Evolutionary conservation across 2,329 filamentous ascomycete genomes (phyloP).

Genomic region (Aureobasidium pullulans): DNA sequence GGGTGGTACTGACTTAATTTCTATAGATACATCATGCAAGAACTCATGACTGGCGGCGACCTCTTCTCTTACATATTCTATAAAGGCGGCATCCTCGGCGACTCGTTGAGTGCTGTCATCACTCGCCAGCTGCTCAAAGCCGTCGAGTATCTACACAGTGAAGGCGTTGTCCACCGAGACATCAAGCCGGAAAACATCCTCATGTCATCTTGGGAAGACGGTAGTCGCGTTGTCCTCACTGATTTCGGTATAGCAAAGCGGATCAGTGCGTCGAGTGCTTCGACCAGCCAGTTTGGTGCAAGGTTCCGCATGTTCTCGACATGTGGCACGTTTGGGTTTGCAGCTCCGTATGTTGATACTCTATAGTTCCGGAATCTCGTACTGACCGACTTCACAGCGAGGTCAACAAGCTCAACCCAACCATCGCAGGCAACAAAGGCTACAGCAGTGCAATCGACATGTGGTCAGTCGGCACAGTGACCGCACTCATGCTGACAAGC

Average conservation of each 20-base stretch:
- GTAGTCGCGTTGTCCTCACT: conserved; percentile 49
- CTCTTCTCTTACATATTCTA: conserved; percentile 52
- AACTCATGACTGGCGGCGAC: conserved; percentile 53
- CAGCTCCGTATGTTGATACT: conserved; percentile 46
- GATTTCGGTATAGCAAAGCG: conserved; percentile 53
- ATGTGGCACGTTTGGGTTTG: conserved; percentile 51
- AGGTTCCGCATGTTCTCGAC: conserved; percentile 44
- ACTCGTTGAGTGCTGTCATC: conserved; percentile 48
- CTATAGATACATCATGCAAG: conserved; percentile 52
- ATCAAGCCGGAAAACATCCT: conserved; percentile 57
- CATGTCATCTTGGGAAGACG: conserved; percentile 45
- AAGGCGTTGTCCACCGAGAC: conserved; percentile 53
- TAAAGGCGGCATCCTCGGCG: conserved; percentile 39
- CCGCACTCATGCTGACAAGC: conserved; percentile 45
- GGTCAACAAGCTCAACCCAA: conserved; percentile 28
- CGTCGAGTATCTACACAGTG: conserved; percentile 50
- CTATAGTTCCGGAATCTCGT: not conserved
- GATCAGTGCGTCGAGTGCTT: conserved; percentile 24
- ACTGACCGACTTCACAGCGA: conserved; percentile 21
- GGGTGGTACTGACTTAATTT: not conserved
- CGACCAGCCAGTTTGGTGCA: not conserved
- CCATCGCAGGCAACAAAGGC: conserved; percentile 28
- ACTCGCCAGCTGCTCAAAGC: conserved; percentile 50
- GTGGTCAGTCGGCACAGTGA: conserved; percentile 54
- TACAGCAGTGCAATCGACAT: conserved; percentile 55